phyloP scores from a whole-genome alignment of 2,329 filamentous ascomycete species.

The Xylariaceae sp. region DNA sequence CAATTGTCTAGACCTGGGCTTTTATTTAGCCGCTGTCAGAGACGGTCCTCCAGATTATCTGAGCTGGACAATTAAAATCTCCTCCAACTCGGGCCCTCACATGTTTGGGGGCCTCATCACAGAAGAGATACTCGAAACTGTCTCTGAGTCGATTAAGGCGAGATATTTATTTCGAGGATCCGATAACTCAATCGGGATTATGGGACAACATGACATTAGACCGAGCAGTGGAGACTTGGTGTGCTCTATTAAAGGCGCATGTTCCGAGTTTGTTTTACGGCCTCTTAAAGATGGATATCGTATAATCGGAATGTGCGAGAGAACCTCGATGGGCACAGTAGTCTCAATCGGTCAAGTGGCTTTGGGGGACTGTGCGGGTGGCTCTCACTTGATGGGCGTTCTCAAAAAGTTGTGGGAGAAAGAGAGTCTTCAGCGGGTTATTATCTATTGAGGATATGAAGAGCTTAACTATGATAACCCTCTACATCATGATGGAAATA shows the following conservation, averaged over 20 bases:
- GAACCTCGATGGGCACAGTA: background rate
- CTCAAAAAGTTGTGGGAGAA: background rate
- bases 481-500: too few species aligned
- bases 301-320: constrained; percentile 17
- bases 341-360: background rate
- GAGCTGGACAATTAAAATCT: background rate
- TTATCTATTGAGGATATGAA: too few species aligned
- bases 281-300: constrained; percentile 3
- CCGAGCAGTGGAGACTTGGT: constrained; percentile 12
- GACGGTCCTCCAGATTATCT: background rate
- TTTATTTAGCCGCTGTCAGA: background rate
- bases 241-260: constrained; percentile 20
- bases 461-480: too few species aligned
- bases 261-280: constrained; percentile 15
- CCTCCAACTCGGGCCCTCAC: background rate
- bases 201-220: constrained; percentile 3
- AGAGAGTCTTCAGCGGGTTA: too few species aligned
- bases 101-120: background rate
- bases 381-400: background rate
- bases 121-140: background rate
- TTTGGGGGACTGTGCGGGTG: constrained; percentile 1
- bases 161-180: constrained; percentile 6
- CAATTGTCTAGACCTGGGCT: background rate
- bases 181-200: constrained; percentile 21
- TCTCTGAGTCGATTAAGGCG: background rate